Percentiles rank a stretch among this genome's conserved stretches.
Conservation (phyloP, 2,329 filamentous ascomycete genomes). For the Sporothrix protearum region DNA sequence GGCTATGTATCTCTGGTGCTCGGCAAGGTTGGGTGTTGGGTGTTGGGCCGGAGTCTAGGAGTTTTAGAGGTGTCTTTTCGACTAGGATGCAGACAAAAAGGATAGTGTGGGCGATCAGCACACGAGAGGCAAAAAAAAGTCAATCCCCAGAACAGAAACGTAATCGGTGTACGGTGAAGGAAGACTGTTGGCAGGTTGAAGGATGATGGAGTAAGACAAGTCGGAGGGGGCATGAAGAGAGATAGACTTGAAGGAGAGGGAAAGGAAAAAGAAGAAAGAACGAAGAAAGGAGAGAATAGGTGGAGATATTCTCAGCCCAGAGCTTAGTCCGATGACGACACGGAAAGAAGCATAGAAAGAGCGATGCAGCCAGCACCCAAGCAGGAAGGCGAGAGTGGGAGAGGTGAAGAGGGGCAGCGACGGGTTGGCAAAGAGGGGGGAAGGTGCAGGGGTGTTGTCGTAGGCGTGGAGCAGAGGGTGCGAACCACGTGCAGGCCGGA, state of each 20-base stretch:
- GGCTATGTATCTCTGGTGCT: not conserved
- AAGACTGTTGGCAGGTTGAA: not conserved
- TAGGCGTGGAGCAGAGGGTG: too few species aligned
- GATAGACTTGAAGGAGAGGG: too few species aligned
- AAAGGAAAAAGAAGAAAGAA: not conserved
- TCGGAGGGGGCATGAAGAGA: not conserved
- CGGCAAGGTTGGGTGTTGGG: not conserved
- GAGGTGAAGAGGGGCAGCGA: not conserved
- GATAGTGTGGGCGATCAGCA: not conserved
- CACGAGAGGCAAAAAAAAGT: not conserved
- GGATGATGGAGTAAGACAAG: not conserved
- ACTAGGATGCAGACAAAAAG: not conserved
- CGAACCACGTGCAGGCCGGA: not conserved
- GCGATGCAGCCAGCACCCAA: slow-evolving; percentile 13
- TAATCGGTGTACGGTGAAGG: not conserved
- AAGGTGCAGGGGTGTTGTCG: slow-evolving; percentile 6
- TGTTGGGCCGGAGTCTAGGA: not conserved
- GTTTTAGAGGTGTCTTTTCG: not conserved
- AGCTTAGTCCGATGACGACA: slow-evolving; percentile 24
- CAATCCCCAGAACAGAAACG: not conserved
- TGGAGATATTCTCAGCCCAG: not conserved
- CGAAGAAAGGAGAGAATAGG: not conserved
- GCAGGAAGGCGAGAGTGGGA: not conserved
- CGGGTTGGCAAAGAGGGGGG: not conserved
- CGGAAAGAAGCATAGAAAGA: slow-evolving; percentile 3